Percentiles rank a stretch among this genome's conserved stretches.
phyloP scores from a whole-genome alignment of 306 rosid genomes.

The Dalbergia cultrata region DNA sequence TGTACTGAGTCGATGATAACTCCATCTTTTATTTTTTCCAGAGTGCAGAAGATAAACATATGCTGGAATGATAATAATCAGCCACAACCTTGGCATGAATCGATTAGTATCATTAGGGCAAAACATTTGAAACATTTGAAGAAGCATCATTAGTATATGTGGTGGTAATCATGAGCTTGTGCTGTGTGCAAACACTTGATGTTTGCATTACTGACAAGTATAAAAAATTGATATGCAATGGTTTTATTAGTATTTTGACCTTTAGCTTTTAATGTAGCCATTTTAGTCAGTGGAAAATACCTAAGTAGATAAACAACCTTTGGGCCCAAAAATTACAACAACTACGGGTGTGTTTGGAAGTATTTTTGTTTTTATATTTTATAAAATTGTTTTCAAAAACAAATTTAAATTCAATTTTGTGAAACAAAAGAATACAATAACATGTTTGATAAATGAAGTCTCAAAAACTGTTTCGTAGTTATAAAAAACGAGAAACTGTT shows the following conservation, averaged over 20 bases:
- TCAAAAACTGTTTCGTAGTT: no score
- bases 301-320: not conserved
- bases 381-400: no score
- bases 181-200: slow-evolving; percentile 1
- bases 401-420: no score
- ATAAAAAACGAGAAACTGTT: no score
- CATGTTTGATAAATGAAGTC: no score
- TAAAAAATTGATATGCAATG: slow-evolving; percentile 10
- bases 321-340: not conserved
- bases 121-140: not conserved
- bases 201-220: slow-evolving; percentile 1
- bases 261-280: not conserved
- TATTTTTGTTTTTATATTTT: no score
- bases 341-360: no score
- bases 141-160: not conserved
- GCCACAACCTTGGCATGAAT: slow-evolving; percentile 35
- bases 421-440: no score
- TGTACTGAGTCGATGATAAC: not conserved
- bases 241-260: not conserved
- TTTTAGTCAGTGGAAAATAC: not conserved
- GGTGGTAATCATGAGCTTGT: not conserved
- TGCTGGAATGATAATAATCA: slow-evolving; percentile 36
- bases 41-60: slow-evolving; percentile 17
- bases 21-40: slow-evolving; percentile 31
- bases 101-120: not conserved